Percentiles rank a stretch among this genome's conserved stretches.
phyloP scores from a whole-genome alignment of 257 asterid genomes.

The Rauvolfia tetraphylla region DNA sequence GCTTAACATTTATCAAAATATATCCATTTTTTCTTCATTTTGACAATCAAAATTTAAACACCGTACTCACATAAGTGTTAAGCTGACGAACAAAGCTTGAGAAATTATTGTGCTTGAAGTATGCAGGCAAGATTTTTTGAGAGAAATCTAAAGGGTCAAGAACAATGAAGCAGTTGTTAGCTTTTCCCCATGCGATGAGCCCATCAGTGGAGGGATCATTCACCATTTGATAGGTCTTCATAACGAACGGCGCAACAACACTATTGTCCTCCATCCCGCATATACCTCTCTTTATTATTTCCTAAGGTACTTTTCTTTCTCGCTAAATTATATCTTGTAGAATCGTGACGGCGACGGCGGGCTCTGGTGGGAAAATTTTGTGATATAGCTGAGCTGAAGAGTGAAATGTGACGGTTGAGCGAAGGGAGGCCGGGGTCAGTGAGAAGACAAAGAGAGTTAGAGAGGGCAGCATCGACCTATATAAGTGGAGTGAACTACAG shows the following conservation, averaged over 20 bases:
- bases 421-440: background rate
- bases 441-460: slow-evolving; percentile 11
- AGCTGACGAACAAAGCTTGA: slow-evolving; percentile 94
- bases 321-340: too few relatives aligned
- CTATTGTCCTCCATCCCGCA: slow-evolving; percentile 40
- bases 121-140: slow-evolving; percentile 59
- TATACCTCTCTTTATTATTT: background rate
- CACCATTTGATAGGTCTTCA: slow-evolving; percentile 89
- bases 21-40: too few relatives aligned
- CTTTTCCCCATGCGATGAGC: slow-evolving; percentile 60
- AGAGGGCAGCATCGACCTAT: background rate
- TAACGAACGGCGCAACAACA: slow-evolving; percentile 58
- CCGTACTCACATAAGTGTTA: slow-evolving; percentile 74
- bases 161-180: slow-evolving; percentile 61
- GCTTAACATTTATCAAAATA: too few relatives aligned
- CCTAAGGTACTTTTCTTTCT: background rate
- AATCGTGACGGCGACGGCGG: background rate
- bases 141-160: slow-evolving; percentile 67
- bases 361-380: background rate
- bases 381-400: slow-evolving; percentile 7
- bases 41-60: background rate
- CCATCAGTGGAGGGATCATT: slow-evolving; percentile 54
- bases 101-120: slow-evolving; percentile 86
- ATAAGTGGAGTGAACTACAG: slow-evolving; percentile 21
- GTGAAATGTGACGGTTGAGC: background rate